These are phyloP conservation scores for Boletales sp. DNA, from an alignment of 768 basidiomycete species.

Conservation along the genomic window DNA sequence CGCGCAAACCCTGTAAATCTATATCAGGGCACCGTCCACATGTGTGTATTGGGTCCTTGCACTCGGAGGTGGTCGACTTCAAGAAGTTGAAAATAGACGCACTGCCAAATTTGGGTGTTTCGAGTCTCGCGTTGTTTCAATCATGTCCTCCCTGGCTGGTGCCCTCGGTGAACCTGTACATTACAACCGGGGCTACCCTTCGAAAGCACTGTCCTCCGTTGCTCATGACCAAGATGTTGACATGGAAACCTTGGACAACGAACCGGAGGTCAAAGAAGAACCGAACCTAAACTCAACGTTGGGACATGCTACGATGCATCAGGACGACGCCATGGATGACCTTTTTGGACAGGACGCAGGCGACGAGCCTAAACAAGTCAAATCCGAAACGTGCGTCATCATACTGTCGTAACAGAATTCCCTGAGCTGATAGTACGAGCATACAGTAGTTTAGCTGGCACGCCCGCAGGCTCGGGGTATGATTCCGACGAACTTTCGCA, in stretches of 20 bases:
- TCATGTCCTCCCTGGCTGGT: conserved; percentile 60
- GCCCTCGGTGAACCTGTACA: conserved; percentile 43
- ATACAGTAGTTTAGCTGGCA: conserved; percentile 35
- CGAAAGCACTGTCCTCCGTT: conserved; percentile 4
- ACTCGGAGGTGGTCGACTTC: no score
- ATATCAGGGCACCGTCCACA: no score
- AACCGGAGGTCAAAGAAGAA: conserved; percentile 17
- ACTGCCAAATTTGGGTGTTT: conserved; percentile 13
- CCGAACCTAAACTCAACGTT: conserved; percentile 1
- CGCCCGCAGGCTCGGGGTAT: conserved; percentile 40
- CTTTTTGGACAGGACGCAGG: conserved; percentile 74
- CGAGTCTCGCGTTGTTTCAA: background rate
- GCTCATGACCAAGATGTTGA: conserved; percentile 36
- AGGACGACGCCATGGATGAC: conserved; percentile 62
- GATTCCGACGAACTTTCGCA: conserved; percentile 69
- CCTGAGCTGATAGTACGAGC: conserved; percentile 14
- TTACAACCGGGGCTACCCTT: conserved; percentile 16
- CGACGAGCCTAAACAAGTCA: conserved; percentile 36
- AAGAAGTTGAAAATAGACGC: no score
- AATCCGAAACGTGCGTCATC: conserved; percentile 44
- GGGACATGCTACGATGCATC: conserved; percentile 16
- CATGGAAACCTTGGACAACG: conserved; percentile 32
- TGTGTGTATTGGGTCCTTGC: no score
- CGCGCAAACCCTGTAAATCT: no score
- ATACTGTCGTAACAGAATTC: conserved; percentile 6